Base-by-base conservation (phyloP, 2,329 filamentous ascomycete species). In the Fusarium sp. region DNA sequence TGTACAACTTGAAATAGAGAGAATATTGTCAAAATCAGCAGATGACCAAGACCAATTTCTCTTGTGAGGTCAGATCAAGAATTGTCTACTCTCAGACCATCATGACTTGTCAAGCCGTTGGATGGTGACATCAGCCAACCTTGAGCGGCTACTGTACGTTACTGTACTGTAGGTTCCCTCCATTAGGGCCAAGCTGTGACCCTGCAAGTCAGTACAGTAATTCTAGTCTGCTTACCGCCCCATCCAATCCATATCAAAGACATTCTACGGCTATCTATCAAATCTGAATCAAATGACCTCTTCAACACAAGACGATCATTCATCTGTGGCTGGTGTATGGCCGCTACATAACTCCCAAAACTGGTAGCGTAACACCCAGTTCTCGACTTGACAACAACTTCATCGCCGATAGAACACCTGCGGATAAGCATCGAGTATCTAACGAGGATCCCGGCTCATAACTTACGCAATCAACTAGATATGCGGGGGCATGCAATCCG, bases 71-170 rank as follows among this genome's bases (percentile, higher is more conserved):
- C 67, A 71, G 67, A 71, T 68, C 67, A 68, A 64, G 58, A 62
- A 59, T 59, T 51, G 25, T 20, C 46, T 37, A 47, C 40, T 48
- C 23, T 34, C 41, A 16, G 50, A 23, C 46, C 40, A 69, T 60
- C 60, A 48, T 61, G 50, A 45, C 55, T 69, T 69, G 61, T 68
- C 58, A 63, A 48, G 25, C 51, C 57, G 41, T 61, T 62, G 46
- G 41, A 54, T 70, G 63, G 67, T 69, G 67, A 69, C 67, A 69
- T 69, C 67, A 69, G 54, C 54, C 47, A 37, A 37, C 34, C 34
- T n/a, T 37, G 67, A 54, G 63, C 63, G 54, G 55, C 63, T 59
- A 43, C 18, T 64, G 48, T 61, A 42, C 56, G 12, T 41, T 23
- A 43, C 57, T 18, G 28, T 32, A 40, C 18, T 14, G 20, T 25